Base-by-base conservation (phyloP, 2,329 filamentous ascomycete species). In the Dactylella cylindrospora region DNA sequence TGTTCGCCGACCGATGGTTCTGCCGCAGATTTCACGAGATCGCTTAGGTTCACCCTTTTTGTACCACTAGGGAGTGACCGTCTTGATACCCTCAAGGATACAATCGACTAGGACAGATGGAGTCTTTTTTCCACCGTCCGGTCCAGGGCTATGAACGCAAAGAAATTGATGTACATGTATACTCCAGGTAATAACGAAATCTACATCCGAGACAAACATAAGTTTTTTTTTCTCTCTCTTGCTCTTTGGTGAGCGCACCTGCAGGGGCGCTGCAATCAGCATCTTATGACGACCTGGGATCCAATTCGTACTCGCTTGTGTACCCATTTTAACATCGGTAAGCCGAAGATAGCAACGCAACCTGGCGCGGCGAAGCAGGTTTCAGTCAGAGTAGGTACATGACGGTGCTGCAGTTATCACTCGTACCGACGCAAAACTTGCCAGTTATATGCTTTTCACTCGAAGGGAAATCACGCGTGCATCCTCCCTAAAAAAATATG, bases 321-420 rank as follows among this genome's bases (percentile, higher is more conserved):
- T 41, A 33, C 19, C 8, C 33, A 49, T 41, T 26, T 13, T 19
- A 17, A 19, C 54, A 28, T 61, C 55, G 41, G 55, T 44, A 61
- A 53, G 43, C 55, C 55, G 47, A 61, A 61, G 41, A 60, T 41
- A 52, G 33, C 33, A 47, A 54, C 50, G 57, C 57, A 62, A 62
- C 47, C 49, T 49, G 49, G 54, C 49, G 57, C 57, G 57, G 57
- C 57, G 57, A 62, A 62, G 57, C 57, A 62, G 41, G 57, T 62
- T 54, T 53, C 57, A 53, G 20, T 40, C n/a, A n/a, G n/a, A n/a
- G n/a, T n/a, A n/a, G n/a, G n/a, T n/a, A n/a, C n/a, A n/a, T n/a
- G n/a, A n/a, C n/a, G n/a, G n/a, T n/a, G n/a, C n/a, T n/a, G n/a
- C n/a, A n/a, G n/a, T n/a, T n/a, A n/a, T n/a, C n/a, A n/a, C n/a